Base-by-base conservation (phyloP, 352 stramenopile species). In the Thraustotheca clavata region DNA sequence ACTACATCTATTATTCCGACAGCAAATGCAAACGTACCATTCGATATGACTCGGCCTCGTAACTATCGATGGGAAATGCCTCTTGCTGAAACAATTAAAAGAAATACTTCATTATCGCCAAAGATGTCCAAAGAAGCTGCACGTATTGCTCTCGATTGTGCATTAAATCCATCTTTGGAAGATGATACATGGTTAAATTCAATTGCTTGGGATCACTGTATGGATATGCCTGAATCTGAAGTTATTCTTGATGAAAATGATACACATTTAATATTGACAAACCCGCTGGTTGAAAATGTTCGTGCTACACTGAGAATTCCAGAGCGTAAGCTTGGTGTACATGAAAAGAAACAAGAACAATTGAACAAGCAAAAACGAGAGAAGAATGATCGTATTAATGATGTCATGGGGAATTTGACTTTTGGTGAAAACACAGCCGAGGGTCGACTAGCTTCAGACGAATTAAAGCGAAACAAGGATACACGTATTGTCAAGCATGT, bases 401-500 rank as follows among this genome's bases (percentile, higher is more conserved):
- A 84, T 24, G 84, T 90, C 35, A 91, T 90, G 79, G 79, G 69
- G 0, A 88, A 90, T 22, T 70, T 94, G 18, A 78, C 88, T 32
- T 87, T 90, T 57, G 80, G 84, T 47, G 78, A 89, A 61, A 77
- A 89, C 59, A 89, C 80, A 6, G 80, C 84, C 20, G 79, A 87
- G 59, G 75, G 73, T 6, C 69, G 75, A 22, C 52, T 90, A 35
- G 76, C 74, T 24, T 88, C 76, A 0, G 82, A 90, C 60, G 77
- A 76, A 31, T 75, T 77, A 20, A 92, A 91, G 66, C 89, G 89
- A 40, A 85, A 71, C 33, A 94, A 92, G 52, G 83, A 92, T 38
- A 90, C 78, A 49, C 85, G 84, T 61, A 78, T 94, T 31, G 76
- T 91, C 3, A 90, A 94, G 67, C 89, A 89, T 59, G 89, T 94